phyloP scores from a whole-genome alignment of 768 basidiomycete genomes.

The Amanita pallidorosea region DNA sequence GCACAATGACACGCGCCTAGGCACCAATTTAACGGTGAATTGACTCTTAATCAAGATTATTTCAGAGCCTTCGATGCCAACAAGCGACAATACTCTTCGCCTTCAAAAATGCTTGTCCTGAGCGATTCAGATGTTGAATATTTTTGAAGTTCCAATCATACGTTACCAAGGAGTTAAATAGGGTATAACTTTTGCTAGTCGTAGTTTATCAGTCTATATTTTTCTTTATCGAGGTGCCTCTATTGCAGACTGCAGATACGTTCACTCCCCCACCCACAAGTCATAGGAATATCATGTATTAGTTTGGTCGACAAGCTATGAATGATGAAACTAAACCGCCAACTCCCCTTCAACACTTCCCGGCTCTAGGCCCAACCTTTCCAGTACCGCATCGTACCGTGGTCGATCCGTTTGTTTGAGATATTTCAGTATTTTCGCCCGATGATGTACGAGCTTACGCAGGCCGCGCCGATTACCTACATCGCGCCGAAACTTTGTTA shows the following conservation, averaged over 20 bases:
- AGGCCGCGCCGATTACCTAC: constrained; percentile 69
- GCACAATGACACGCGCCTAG: not conserved
- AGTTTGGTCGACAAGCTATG: not conserved
- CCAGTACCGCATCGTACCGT: constrained; percentile 66
- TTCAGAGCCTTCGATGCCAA: constrained; percentile 16
- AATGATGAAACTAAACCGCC: constrained; percentile 28
- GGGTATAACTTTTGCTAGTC: not conserved
- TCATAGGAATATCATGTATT: not conserved
- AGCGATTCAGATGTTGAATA: not conserved
- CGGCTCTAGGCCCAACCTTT: constrained; percentile 66
- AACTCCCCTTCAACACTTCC: constrained; percentile 86
- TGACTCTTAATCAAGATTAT: constrained; percentile 17
- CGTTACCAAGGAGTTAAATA: not conserved
- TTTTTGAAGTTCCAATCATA: not conserved
- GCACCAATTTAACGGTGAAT: constrained; percentile 1
- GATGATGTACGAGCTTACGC: constrained; percentile 67
- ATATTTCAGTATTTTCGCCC: constrained; percentile 78
- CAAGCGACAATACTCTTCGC: constrained; percentile 1
- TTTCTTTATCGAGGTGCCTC: not conserved
- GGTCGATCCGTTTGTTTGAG: constrained; percentile 50
- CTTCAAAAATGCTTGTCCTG: not conserved
- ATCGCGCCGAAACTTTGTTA: constrained; percentile 60
- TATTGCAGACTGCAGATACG: no score
- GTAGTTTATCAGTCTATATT: not conserved
- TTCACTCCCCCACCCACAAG: not conserved